Evolutionary conservation across 306 rosid genomes (phyloP).

Genomic region (Luffa aegyptiaca): DNA sequence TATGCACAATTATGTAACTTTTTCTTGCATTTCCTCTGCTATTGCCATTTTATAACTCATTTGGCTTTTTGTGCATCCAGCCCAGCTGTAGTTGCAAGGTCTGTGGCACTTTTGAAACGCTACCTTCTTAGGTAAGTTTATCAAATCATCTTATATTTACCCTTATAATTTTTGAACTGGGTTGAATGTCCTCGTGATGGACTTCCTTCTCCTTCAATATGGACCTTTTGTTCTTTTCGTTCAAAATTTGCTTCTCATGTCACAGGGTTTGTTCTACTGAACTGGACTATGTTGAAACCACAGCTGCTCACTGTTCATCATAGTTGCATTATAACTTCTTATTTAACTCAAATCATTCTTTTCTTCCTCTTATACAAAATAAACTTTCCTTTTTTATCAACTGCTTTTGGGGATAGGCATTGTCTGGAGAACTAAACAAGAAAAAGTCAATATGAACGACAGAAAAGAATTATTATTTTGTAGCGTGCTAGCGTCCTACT

Average conservation of each 20-base stretch:
- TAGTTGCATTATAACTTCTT: neutral
- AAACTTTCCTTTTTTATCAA: neutral
- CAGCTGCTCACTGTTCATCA: neutral
- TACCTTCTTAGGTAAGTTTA: constrained; percentile 75
- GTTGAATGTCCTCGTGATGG: neutral
- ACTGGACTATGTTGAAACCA: neutral
- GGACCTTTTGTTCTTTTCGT: neutral
- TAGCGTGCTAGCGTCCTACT: neutral
- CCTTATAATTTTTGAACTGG: constrained; percentile 3
- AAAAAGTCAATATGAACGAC: neutral
- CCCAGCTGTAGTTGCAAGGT: constrained; percentile 95
- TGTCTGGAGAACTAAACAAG: neutral
- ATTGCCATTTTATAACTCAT: constrained; percentile 18
- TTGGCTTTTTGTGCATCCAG: constrained; percentile 42
- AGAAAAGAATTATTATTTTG: neutral
- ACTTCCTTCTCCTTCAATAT: neutral
- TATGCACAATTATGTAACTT: neutral
- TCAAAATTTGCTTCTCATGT: neutral
- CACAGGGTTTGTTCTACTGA: neutral
- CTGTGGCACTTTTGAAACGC: constrained; percentile 91
- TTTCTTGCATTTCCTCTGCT: constrained; percentile 2
- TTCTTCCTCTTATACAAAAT: neutral
- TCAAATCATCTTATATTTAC: constrained; percentile 1
- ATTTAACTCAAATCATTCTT: neutral
- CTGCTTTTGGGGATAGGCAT: neutral